Evolutionary conservation across 2,329 filamentous ascomycete species (phyloP).

Genomic region (Alternaria viburni): DNA sequence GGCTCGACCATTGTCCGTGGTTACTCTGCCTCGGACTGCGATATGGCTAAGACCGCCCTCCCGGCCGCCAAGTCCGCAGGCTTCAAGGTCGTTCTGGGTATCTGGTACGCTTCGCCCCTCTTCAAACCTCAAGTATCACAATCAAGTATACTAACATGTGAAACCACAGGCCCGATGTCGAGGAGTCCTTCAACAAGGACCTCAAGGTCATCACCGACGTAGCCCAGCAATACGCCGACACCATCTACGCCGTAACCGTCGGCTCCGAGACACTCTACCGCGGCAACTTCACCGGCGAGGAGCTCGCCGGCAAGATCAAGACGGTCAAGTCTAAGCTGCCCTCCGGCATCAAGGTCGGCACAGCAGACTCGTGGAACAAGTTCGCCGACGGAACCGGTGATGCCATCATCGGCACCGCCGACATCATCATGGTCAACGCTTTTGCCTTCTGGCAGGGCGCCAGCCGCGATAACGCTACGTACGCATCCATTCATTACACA

Average conservation of each 20-base stretch:
- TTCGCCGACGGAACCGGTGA: slow-evolving; percentile 72
- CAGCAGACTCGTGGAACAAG: slow-evolving; percentile 77
- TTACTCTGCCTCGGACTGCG: slow-evolving; percentile 71
- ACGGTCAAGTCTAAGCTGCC: slow-evolving; percentile 64
- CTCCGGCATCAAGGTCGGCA: slow-evolving; percentile 64
- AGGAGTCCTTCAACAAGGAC: slow-evolving; percentile 67
- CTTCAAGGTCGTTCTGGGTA: slow-evolving; percentile 72
- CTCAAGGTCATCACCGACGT: slow-evolving; percentile 62
- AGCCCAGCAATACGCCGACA: slow-evolving; percentile 58
- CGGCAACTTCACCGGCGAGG: slow-evolving; percentile 66
- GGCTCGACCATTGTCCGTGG: slow-evolving; percentile 66
- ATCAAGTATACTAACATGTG: background rate
- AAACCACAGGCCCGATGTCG: slow-evolving; percentile 63
- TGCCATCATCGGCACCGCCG: slow-evolving; percentile 66
- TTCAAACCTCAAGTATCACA: background rate
- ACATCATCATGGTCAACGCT: slow-evolving; percentile 69
- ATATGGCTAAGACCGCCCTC: slow-evolving; percentile 67
- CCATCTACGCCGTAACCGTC: slow-evolving; percentile 72
- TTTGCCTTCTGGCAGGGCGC: slow-evolving; percentile 77
- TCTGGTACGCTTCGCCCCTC: slow-evolving; percentile 61
- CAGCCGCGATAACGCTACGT: slow-evolving; percentile 62
- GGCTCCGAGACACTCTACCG: slow-evolving; percentile 75
- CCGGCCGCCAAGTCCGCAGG: slow-evolving; percentile 69
- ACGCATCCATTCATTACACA: background rate
- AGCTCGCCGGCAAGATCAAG: slow-evolving; percentile 67